Base-by-base conservation (phyloP, 441 rosid species). In the Erodium texanum region DNA sequence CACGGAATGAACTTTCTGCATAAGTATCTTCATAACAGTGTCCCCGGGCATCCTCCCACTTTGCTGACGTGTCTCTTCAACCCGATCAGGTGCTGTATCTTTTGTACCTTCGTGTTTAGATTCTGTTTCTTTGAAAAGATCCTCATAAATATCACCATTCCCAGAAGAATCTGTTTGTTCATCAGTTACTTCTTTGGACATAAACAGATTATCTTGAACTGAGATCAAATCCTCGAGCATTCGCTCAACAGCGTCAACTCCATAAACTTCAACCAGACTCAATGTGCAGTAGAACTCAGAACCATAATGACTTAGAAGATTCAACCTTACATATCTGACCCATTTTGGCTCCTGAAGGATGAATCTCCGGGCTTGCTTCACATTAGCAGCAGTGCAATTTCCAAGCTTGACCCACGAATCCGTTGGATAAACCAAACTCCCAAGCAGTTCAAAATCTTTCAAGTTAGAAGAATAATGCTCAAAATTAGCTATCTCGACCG, bases 171-270 rank as follows among this genome's bases (percentile, higher is more conserved):
- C 23, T 3, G 61, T 6, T 22, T 52, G 73, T 62, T 75, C 80
- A 65, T 64, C 73, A 52, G 67, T 65, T 32, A 76, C 87, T 67
- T 83, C 93, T 56, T 77, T 82, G 0, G 84, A 64, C 24, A 36
- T 79, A 76, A 81, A 76, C 52, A 82, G 34, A 22, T 78, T 80
- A 66, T 82, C 87, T 76, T 85, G 92, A 75, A 73, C 79, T 7
- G 87, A 85, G 67, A 93, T 86, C 85, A 90, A 80, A 86, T 93
- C 97, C 70, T 89, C 97, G 67, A 93, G 81, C 97, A 91, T 89
- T 71, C 84, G 65, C 70, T 93, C 99, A 68, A 91, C 90, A 63
- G 97, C 96, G 69, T 93, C 97, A 56, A 93, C 97, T 74, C 98
- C 97, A 54, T 83, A 90, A 22, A 85, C 92, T 86, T 90, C 93